Percentiles rank a stretch among this genome's conserved stretches.
Conservation (phyloP, 176 grass and related monocot genomes). For the Cymbopogon citratus region DNA sequence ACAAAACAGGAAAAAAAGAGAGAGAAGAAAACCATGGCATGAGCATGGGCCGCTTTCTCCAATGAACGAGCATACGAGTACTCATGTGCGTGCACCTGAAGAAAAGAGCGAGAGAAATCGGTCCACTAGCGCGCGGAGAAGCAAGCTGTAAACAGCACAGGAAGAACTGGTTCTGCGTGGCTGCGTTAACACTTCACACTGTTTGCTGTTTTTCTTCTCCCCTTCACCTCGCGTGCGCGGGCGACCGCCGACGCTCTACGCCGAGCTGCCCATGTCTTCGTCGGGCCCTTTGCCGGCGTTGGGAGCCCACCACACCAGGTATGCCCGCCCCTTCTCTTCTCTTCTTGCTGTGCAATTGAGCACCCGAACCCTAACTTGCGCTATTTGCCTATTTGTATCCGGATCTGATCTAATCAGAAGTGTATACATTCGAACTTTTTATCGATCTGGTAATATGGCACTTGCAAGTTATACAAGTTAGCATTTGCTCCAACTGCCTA, state of each 20-base stretch:
- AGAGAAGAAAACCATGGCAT: neutral
- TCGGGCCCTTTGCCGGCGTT: neutral
- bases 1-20: neutral
- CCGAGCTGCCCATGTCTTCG: neutral
- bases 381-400: neutral
- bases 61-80: too few relatives aligned
- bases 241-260: neutral
- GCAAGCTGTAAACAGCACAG: too few relatives aligned
- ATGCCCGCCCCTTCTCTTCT: neutral
- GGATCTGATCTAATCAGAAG: neutral
- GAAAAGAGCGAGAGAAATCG: neutral
- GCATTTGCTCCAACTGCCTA: neutral
- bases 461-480: neutral
- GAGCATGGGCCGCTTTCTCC: neutral
- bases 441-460: neutral
- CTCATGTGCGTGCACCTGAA: neutral
- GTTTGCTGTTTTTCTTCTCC: neutral
- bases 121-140: neutral
- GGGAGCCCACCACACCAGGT: neutral
- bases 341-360: neutral
- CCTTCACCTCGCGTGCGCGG: too few relatives aligned
- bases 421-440: too few relatives aligned
- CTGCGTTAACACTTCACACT: too few relatives aligned
- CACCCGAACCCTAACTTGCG: neutral
- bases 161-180: too few relatives aligned